Evolutionary conservation across 1,284 basidiomycete species (phyloP).

Genomic region (Vanrija sp.): DNA sequence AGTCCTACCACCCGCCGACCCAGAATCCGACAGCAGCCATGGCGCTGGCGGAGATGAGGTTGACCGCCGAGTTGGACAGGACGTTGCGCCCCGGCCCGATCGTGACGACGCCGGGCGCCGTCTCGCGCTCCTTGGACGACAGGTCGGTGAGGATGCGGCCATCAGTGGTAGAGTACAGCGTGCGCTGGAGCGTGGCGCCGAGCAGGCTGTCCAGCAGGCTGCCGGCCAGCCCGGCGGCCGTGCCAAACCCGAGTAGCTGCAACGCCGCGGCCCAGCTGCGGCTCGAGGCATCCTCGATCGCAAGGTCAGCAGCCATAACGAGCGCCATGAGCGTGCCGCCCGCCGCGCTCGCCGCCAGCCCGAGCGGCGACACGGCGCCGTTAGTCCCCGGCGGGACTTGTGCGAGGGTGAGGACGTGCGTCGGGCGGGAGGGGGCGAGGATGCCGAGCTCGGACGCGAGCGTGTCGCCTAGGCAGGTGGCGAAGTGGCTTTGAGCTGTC

Average conservation of each 20-base stretch:
- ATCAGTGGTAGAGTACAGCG: constrained; percentile 63
- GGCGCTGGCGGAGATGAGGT: constrained; percentile 29
- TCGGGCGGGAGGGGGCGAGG: constrained; percentile 62
- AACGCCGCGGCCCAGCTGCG: constrained; percentile 45
- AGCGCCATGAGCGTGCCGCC: constrained; percentile 73
- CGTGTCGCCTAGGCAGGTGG: constrained; percentile 34
- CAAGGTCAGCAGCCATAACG: constrained; percentile 58
- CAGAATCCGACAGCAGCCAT: constrained; percentile 33
- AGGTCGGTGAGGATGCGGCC: constrained; percentile 67
- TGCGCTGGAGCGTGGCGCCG: constrained; percentile 81
- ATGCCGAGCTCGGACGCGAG: constrained; percentile 62
- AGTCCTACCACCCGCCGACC: constrained; percentile 17
- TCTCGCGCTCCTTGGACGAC: constrained; percentile 26
- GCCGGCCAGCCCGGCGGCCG: constrained; percentile 64
- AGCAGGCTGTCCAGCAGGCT: constrained; percentile 78
- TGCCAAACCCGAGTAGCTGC: constrained; percentile 57
- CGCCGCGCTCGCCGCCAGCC: constrained; percentile 65
- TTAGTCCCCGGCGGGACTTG: constrained; percentile 85
- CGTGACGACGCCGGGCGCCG: constrained; percentile 51
- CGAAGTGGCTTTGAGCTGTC: constrained; percentile 22
- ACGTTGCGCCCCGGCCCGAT: constrained; percentile 65
- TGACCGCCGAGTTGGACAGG: constrained; percentile 60
- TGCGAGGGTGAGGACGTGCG: constrained; percentile 68
- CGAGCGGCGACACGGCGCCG: constrained; percentile 72
- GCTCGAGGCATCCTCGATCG: constrained; percentile 58